Conservation (phyloP, 2,329 filamentous ascomycete species). For the Exophiala bonariae region DNA sequence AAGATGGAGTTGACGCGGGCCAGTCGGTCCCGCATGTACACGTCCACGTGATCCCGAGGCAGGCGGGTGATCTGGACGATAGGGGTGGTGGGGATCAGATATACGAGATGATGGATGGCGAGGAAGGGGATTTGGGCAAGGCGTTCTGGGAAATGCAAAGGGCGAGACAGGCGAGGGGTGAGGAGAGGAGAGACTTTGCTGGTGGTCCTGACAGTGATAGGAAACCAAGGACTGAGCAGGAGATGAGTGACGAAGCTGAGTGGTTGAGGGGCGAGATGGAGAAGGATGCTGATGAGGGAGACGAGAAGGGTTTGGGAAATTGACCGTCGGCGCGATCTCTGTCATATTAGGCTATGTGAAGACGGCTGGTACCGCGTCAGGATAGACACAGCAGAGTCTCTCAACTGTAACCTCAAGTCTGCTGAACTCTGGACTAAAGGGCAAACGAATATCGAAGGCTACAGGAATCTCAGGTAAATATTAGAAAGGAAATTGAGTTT, state of each 20-base stretch:
- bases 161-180: conserved; percentile 30
- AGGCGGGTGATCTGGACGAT: conserved; percentile 58
- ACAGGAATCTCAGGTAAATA: too few relatives aligned
- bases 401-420: too few relatives aligned
- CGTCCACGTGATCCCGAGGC: conserved; percentile 83
- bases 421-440: too few relatives aligned
- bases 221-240: conserved; percentile 65
- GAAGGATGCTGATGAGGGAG: conserved; percentile 33
- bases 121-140: conserved; percentile 79
- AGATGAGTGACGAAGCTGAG: conserved; percentile 78
- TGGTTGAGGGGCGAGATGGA: conserved; percentile 61
- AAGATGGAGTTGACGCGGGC: conserved; percentile 85
- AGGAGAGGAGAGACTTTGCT: conserved; percentile 38
- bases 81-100: conserved; percentile 68
- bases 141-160: conserved; percentile 60
- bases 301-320: conserved; percentile 10
- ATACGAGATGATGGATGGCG: conserved; percentile 78
- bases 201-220: conserved; percentile 73
- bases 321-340: neutral
- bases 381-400: too few relatives aligned
- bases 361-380: too few relatives aligned
- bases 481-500: too few relatives aligned
- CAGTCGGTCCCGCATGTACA: conserved; percentile 95
- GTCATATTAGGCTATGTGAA: too few relatives aligned
- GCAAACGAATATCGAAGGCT: too few relatives aligned